phyloP scores from a whole-genome alignment of 148 eudicot species.

The Talinum fruticosum region DNA sequence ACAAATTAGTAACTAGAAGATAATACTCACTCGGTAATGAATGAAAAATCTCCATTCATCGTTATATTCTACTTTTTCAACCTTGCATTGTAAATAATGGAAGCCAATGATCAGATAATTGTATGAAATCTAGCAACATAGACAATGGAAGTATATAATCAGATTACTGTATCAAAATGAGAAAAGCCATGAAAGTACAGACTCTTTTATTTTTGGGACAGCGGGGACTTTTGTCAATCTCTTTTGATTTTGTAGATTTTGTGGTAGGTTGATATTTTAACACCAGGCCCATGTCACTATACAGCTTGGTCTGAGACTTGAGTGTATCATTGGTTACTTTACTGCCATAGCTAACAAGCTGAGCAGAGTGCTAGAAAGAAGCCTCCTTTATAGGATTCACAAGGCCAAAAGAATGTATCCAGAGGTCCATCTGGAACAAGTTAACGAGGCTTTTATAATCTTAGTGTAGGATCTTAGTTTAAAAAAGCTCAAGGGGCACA shows the following conservation, averaged over 20 bases:
- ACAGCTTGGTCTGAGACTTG: not conserved
- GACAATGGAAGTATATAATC: not conserved
- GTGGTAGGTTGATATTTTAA: not conserved
- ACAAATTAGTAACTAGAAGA: not conserved
- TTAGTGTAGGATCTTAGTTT: no score
- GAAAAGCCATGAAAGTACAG: not conserved
- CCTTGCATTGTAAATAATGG: not conserved
- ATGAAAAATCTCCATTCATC: not conserved
- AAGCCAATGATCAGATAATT: not conserved
- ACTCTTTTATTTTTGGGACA: no score
- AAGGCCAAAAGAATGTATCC: not conserved
- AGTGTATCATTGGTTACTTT: not conserved
- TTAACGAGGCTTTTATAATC: not conserved
- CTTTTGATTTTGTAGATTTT: no score
- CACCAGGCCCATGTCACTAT: not conserved
- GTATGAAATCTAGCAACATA: not conserved
- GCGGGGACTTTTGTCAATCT: no score
- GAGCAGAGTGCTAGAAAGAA: not conserved
- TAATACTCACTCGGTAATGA: slow-evolving; percentile 12
- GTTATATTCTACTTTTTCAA: slow-evolving; percentile 1
- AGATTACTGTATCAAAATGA: not conserved
- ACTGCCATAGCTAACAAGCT: not conserved
- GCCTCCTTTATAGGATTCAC: not conserved
- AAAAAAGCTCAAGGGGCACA: no score
- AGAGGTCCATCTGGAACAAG: not conserved